These are phyloP conservation scores for Phylloporus rhodoxanthus DNA, from an alignment of 768 basidiomycete genomes.

Conservation along the genomic window DNA sequence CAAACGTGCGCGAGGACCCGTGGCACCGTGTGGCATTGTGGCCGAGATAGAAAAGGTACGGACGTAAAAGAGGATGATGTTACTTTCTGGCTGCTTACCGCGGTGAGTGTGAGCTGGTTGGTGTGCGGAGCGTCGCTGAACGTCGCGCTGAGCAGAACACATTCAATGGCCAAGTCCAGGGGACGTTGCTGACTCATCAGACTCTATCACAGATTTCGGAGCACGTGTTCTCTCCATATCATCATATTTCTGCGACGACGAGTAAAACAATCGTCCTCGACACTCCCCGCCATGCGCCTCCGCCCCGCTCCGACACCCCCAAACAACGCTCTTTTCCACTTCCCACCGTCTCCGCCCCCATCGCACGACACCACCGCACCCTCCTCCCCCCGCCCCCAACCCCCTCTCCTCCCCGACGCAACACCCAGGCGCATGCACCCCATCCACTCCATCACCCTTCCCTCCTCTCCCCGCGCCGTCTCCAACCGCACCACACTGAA, in stretches of 20 bases:
- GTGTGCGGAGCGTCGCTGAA: slow-evolving; percentile 1
- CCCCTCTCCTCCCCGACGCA: slow-evolving; percentile 31
- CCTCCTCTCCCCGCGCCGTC: slow-evolving; percentile 27
- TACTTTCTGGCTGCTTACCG: slow-evolving; percentile 10
- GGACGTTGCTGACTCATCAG: slow-evolving; percentile 30
- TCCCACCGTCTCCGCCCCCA: slow-evolving; percentile 3
- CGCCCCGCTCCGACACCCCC: background rate
- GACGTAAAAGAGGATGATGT: slow-evolving; percentile 7
- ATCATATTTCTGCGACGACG: slow-evolving; percentile 23
- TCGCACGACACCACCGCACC: background rate
- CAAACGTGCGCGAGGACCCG: slow-evolving; percentile 35
- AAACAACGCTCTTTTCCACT: background rate
- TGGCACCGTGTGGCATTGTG: slow-evolving; percentile 28
- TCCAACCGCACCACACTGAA: slow-evolving; percentile 21
- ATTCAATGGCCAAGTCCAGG: background rate
- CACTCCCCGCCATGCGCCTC: background rate
- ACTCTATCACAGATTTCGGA: slow-evolving; percentile 10
- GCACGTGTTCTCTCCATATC: slow-evolving; percentile 34
- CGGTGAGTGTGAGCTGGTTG: slow-evolving; percentile 16
- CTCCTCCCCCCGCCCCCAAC: background rate
- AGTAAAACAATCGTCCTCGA: background rate
- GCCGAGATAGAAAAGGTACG: slow-evolving; percentile 23
- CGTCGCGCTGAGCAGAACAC: slow-evolving; percentile 5
- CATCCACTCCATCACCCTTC: slow-evolving; percentile 28
- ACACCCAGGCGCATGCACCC: slow-evolving; percentile 22